A percentile compares a stretch with the other conserved stretches of the same genome.
Conservation (phyloP, 257 asterid species). For the Capsicum pubescens region DNA sequence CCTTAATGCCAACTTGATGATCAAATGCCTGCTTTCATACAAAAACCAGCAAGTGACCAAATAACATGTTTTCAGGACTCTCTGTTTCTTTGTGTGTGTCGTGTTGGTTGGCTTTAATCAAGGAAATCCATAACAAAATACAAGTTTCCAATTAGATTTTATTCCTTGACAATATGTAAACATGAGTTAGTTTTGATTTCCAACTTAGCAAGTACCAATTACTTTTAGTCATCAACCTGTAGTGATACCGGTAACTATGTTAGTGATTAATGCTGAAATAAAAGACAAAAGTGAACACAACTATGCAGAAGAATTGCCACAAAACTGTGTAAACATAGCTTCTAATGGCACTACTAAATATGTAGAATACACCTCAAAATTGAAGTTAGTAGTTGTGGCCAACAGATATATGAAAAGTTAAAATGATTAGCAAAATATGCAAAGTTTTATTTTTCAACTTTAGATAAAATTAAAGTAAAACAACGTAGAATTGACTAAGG, state of each 20-base stretch:
- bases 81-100: background rate
- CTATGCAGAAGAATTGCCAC: background rate
- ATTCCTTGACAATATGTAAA: background rate
- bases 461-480: too few species aligned
- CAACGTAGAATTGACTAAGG: too few species aligned
- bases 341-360: background rate
- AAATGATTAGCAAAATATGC: too few species aligned
- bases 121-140: background rate
- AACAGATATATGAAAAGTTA: background rate
- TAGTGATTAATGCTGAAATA: background rate
- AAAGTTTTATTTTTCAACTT: too few species aligned
- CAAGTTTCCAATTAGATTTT: background rate
- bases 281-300: background rate
- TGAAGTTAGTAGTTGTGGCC: background rate
- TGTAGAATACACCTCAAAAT: too few species aligned
- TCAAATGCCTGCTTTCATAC: slow-evolving; percentile 9
- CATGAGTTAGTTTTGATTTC: background rate
- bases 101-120: background rate
- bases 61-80: background rate
- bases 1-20: background rate
- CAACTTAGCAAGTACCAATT: background rate
- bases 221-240: background rate
- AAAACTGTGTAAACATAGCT: background rate
- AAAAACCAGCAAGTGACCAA: background rate
- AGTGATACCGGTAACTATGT: background rate